Evolutionary conservation across 805 yeast species (phyloP), one percentile per base, ranked within the genome.

Genomic region (Candida nanaspora): DNA sequence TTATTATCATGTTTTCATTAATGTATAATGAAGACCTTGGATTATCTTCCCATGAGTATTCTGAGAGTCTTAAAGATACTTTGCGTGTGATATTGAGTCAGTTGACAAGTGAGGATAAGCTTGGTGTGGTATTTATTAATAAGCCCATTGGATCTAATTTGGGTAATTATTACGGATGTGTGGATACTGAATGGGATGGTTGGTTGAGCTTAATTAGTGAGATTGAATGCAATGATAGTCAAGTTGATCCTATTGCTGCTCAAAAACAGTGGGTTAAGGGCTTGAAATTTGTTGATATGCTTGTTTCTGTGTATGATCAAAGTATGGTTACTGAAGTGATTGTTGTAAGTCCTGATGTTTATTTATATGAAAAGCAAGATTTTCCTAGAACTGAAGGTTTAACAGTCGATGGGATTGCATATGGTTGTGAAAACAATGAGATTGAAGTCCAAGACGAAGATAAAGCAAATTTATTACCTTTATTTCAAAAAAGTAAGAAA

Each of bases 91-190:
- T 43, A 18, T 32, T 59, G 15, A 27, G 39, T 3, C 21, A 39
- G 1, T 23, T 59, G 30, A 45, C 46, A 20, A 40, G 42, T 3
- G 47, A 45, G 21, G 63, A 59, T 41, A 49, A 46, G 27, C 41
- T 60, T 7, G 63, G 63, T 1, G 23, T 60, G 6, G 58, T 60
- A 7, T 56, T 60, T 38, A 29, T 55, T 13, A 59, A 58, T 6
- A 47, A 46, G 25, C 43, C 43, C 21, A 30, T 40, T 1, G 39
- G 40, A 7, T 38, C 41, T 13, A 35, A 44, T 2, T 21, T 59
- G 18, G 65, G 65, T 7, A 50, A 51, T 41, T 60, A 59, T 46
- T 60, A 60, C 41, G 63, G 65, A 1, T 55, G 59, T 38, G 48
- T 40, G 20, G 26, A 49, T 5, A 45, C 44, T n/a, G 25, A 34